These are phyloP conservation scores for Penicillium salamii DNA, from an alignment of 495 filamentous ascomycete species.

Conservation along the genomic window DNA sequence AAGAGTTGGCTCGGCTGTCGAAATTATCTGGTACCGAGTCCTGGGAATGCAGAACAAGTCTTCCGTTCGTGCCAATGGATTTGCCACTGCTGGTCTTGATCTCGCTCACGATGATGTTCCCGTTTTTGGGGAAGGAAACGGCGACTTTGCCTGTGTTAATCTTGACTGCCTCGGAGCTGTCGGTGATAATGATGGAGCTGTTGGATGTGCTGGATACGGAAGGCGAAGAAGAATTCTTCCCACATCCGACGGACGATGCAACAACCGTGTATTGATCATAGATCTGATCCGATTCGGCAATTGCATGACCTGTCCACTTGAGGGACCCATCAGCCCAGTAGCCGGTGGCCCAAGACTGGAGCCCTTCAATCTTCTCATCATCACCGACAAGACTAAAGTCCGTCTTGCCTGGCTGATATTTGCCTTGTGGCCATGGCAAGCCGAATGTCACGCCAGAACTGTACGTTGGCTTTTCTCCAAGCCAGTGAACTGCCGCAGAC, in stretches of 20 bases:
- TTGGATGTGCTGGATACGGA: not conserved
- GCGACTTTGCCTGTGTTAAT: constrained; percentile 39
- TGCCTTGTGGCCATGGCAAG: constrained; percentile 41
- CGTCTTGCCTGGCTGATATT: constrained; percentile 28
- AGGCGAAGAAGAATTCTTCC: not conserved
- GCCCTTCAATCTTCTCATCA: constrained; percentile 7
- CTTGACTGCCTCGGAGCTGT: not conserved
- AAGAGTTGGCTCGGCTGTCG: constrained; percentile 10
- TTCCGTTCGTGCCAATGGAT: constrained; percentile 37
- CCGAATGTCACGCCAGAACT: constrained; percentile 39
- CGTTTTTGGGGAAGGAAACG: constrained; percentile 32
- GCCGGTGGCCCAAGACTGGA: constrained; percentile 42
- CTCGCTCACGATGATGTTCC: constrained; percentile 27
- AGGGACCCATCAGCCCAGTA: constrained; percentile 46
- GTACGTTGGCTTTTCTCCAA: constrained; percentile 31
- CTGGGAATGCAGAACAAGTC: constrained; percentile 37
- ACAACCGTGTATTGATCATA: constrained; percentile 10
- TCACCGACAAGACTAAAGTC: constrained; percentile 25
- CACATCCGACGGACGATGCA: constrained; percentile 4
- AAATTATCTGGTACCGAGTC: constrained; percentile 28
- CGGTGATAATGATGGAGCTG: constrained; percentile 1
- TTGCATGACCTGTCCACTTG: constrained; percentile 47
- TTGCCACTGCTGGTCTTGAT: constrained; percentile 36
- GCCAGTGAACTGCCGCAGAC: constrained; percentile 28
- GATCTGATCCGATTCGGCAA: constrained; percentile 17